Evolutionary conservation across 2,329 filamentous ascomycete genomes (phyloP).

Genomic region (Cadophora sp.): DNA sequence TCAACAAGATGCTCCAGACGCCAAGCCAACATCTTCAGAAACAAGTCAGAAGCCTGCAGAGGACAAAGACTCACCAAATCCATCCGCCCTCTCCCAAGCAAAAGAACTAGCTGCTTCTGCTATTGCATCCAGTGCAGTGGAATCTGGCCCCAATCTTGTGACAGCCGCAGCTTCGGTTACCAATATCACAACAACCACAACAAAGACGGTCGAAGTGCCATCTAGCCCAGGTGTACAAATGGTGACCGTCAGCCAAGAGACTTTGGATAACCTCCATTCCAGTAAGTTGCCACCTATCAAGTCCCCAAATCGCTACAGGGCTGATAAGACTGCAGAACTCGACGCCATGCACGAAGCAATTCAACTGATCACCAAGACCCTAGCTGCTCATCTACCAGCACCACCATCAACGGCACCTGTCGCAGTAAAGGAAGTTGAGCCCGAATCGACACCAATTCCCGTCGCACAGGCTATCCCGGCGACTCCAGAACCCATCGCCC

Average conservation of each 20-base stretch:
- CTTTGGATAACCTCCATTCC: constrained; percentile 25
- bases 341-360: constrained; percentile 28
- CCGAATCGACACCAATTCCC: neutral
- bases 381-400: constrained; percentile 17
- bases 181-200: constrained; percentile 14
- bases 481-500: neutral
- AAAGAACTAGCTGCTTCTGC: constrained; percentile 8
- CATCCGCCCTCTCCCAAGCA: constrained; percentile 1
- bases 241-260: constrained; percentile 24
- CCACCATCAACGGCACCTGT: neutral
- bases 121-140: neutral
- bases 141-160: neutral
- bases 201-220: constrained; percentile 8
- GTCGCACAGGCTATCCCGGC: neutral
- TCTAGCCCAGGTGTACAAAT: neutral
- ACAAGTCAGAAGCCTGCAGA: neutral
- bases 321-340: constrained; percentile 24
- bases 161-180: constrained; percentile 3
- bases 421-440: neutral
- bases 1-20: neutral
- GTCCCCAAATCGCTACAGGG: neutral
- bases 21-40: neutral
- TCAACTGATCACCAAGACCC: constrained; percentile 21
- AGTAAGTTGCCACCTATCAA: constrained; percentile 17
- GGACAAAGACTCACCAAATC: neutral